Evolutionary conservation across 2,329 filamentous ascomycete genomes (phyloP).

Genomic region (Colletotrichum spaethianum): DNA sequence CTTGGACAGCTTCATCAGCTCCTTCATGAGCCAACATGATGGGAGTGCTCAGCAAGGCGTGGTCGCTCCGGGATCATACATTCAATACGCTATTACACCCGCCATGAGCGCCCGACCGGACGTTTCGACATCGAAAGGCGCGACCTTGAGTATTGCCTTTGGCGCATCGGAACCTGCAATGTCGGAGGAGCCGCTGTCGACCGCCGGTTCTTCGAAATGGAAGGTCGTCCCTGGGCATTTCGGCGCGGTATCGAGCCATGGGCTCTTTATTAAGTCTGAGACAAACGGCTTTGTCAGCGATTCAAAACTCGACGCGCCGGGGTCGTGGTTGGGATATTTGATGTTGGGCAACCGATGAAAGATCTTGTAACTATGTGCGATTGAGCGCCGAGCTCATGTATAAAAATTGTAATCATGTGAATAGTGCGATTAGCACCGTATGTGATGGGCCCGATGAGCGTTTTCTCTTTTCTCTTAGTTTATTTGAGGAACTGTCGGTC

Average conservation of each 20-base stretch:
- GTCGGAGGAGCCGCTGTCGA: slow-evolving; percentile 7
- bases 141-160: slow-evolving; percentile 48
- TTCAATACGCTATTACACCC: slow-evolving; percentile 75
- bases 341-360: background rate
- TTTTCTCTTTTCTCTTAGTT: background rate
- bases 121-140: slow-evolving; percentile 29
- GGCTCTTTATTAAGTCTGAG: slow-evolving; percentile 64
- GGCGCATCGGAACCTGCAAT: slow-evolving; percentile 48
- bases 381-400: slow-evolving; percentile 9
- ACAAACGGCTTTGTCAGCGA: background rate
- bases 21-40: slow-evolving; percentile 44
- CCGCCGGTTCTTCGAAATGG: slow-evolving; percentile 44
- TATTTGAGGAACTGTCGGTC: background rate
- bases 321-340: slow-evolving; percentile 48
- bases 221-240: slow-evolving; percentile 62
- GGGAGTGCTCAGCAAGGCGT: slow-evolving; percentile 65
- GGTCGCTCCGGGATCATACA: slow-evolving; percentile 72
- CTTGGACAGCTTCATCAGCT: slow-evolving; percentile 65
- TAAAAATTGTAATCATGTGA: background rate
- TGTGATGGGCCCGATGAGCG: too few relatives aligned
- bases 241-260: slow-evolving; percentile 73
- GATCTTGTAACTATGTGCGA: background rate
- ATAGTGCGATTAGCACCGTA: background rate
- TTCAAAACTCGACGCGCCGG: slow-evolving; percentile 65
- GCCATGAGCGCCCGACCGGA: slow-evolving; percentile 37